Evolutionary conservation across 805 yeast species (phyloP), one percentile per base, ranked within the genome.

Genomic region (Millerozyma acaciae): DNA sequence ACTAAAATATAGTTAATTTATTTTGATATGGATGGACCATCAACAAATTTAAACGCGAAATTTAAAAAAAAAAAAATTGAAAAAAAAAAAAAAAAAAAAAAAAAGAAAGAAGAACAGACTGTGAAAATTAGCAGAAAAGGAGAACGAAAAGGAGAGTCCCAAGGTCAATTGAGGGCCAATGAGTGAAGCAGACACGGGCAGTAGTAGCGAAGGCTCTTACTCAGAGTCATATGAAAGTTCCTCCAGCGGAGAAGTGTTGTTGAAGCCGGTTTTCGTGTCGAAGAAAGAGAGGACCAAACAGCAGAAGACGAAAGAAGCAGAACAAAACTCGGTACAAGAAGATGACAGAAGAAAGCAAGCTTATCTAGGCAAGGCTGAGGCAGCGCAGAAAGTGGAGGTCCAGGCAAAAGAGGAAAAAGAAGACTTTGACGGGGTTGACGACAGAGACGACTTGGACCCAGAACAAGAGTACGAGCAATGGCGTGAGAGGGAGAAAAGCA

Each of bases 381-480:
- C 15, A 19, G 24, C 21, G 16, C 24, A 31, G n/a, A 20, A 29
- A 21, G 30, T 21, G 10, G 40, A 16, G 19, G 26, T 21, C 23
- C 16, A 20, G 10, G 15, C 17, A 9, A 12, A 31, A 13, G n/a
- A 9, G 9, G 18, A 20, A 16, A 10, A 30, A 8, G 45, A 35
- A 9, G 36, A 38, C n/a, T 59, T 47, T 30, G 59, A 55, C 33
- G 66, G 65, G 1, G 47, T 57, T 1, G 59, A 56, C 35, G 69
- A 62, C 39, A 45, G 52, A 1, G 68, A 62, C 37, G 60, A 57
- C 31, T n/a, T 55, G 12, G 54, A 60, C 16, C 63, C 63, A 3
- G 59, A 55, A 34, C 30, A 19, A n/a, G 69, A 62, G 33, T 60
- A 47, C 34, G 33, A 33, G 13, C 47, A 39, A 16, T 62, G 68